Evolutionary conservation across 495 filamentous ascomycete species (phyloP).

Genomic region (Aspergillus bridgeri): DNA sequence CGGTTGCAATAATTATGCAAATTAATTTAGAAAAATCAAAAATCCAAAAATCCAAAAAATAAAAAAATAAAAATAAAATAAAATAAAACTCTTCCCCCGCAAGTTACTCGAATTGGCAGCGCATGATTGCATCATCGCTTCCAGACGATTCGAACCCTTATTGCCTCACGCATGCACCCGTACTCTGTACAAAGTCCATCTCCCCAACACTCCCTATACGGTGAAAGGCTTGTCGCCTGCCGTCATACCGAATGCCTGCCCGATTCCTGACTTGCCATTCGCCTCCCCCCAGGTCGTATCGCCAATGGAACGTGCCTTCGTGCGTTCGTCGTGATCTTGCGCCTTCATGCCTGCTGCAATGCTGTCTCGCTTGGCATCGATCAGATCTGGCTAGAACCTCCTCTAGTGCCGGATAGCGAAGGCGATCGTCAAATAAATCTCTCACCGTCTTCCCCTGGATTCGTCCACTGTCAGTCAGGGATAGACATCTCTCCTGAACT

Average conservation of each 20-base stretch:
- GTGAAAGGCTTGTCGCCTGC: no score
- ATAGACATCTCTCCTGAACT: neutral
- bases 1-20: no score
- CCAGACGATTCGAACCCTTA: neutral
- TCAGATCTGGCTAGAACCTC: slow-evolving; percentile 4
- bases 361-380: neutral
- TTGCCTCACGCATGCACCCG: no score
- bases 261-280: neutral
- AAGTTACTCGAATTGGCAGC: slow-evolving; percentile 1
- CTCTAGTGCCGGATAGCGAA: neutral
- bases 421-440: slow-evolving; percentile 6
- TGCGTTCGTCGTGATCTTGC: neutral
- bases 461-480: neutral
- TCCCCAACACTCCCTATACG: no score
- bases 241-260: neutral
- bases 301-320: neutral
- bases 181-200: no score
- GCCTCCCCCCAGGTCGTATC: neutral
- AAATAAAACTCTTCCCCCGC: slow-evolving; percentile 1
- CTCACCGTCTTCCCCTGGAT: slow-evolving; percentile 14
- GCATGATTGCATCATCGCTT: slow-evolving; percentile 20
- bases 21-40: no score
- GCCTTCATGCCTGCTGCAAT: neutral
- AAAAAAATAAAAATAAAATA: slow-evolving; percentile 1
- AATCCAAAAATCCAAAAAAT: no score